These are phyloP conservation scores for Termitomyces heimii DNA, from an alignment of 768 basidiomycete genomes.

Conservation along the genomic window DNA sequence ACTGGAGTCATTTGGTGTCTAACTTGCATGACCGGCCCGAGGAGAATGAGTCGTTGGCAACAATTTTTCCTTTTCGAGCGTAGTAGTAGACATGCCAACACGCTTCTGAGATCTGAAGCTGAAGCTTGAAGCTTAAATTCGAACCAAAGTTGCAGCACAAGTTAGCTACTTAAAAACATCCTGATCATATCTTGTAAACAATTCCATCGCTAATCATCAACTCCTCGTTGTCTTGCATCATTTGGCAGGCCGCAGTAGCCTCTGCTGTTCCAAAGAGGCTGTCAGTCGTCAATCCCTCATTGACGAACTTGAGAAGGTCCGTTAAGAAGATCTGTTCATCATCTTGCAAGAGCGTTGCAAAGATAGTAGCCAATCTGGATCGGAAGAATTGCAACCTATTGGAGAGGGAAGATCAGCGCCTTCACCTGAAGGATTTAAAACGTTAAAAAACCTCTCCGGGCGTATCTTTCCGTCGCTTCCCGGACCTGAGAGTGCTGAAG, in stretches of 20 bases:
- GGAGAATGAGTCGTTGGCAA: too few species aligned
- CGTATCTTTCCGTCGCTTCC: conserved; percentile 36
- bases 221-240: conserved; percentile 77
- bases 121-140: background rate
- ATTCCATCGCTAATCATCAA: conserved; percentile 86
- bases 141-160: background rate
- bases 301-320: conserved; percentile 68
- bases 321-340: conserved; percentile 71
- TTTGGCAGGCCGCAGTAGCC: conserved; percentile 62
- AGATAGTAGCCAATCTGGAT: conserved; percentile 63
- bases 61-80: background rate
- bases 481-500: conserved; percentile 26
- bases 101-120: background rate
- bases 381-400: conserved; percentile 78
- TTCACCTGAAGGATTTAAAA: conserved; percentile 2
- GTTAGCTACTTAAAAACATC: background rate
- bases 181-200: conserved; percentile 69
- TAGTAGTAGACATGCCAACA: background rate
- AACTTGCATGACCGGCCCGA: too few species aligned
- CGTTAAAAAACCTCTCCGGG: conserved; percentile 55
- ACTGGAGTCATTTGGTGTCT: background rate
- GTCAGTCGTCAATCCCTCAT: conserved; percentile 64
- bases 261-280: conserved; percentile 78
- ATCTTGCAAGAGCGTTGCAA: conserved; percentile 62
- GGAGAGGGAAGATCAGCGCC: conserved; percentile 1